A percentile compares a stretch with the other conserved stretches of the same genome.
Evolutionary conservation across 169 alveolate species (phyloP).

Genomic region (Plasmodium cynomolgi): DNA sequence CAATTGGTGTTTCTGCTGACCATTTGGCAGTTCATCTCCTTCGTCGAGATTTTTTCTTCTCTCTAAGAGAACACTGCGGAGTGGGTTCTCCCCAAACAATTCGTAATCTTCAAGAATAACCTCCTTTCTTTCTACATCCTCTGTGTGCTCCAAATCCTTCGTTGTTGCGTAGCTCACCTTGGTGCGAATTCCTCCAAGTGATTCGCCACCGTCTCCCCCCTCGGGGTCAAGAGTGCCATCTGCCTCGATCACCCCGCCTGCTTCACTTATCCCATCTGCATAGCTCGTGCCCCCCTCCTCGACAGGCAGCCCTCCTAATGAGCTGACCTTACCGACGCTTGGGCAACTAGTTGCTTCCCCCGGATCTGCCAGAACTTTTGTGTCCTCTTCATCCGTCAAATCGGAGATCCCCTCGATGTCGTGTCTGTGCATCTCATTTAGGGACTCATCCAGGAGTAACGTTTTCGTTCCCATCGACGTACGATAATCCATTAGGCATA

Average conservation of each 20-base stretch:
- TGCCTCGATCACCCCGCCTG: background rate
- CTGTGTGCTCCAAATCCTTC: background rate
- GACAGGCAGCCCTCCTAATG: background rate
- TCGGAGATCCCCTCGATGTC: background rate
- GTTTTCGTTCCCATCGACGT: constrained; percentile 43
- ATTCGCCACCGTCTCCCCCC: background rate
- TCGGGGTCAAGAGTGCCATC: background rate
- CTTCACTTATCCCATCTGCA: background rate
- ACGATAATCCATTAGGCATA: constrained; percentile 32
- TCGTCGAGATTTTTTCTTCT: background rate
- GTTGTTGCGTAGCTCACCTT: background rate
- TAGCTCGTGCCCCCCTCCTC: background rate
- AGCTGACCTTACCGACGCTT: background rate
- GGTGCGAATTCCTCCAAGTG: background rate
- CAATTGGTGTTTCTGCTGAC: background rate
- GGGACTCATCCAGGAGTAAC: constrained; percentile 28
- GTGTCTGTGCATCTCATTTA: constrained; percentile 5
- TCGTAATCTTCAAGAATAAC: background rate
- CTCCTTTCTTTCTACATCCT: background rate
- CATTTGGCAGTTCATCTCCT: background rate
- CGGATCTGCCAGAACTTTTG: background rate
- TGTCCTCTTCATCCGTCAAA: background rate
- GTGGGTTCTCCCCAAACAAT: background rate
- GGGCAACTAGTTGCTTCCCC: background rate
- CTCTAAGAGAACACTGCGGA: background rate